phyloP scores from a whole-genome alignment of 768 basidiomycete genomes.

The Rickenella mellea region DNA sequence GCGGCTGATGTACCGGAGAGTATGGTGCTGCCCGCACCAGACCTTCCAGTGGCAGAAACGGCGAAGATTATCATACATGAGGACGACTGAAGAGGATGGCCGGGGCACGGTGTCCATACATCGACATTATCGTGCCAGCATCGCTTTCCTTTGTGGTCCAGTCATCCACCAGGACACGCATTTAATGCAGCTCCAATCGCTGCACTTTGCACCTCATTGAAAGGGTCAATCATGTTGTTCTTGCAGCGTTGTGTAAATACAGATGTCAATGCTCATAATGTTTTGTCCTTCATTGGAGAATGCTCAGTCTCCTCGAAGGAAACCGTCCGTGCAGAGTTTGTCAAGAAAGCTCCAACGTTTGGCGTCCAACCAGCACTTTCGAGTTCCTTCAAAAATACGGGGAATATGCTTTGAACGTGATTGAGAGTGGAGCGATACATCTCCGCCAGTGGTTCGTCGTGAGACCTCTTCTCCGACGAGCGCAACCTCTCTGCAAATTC shows the following conservation, averaged over 20 bases:
- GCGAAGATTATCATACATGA: conserved; percentile 1
- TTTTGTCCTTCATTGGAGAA: background rate
- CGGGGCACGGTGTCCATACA: background rate
- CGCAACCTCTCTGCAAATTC: background rate
- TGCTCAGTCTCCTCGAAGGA: background rate
- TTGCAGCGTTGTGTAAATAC: background rate
- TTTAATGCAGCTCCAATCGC: no score
- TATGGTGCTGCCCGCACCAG: background rate
- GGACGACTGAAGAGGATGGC: background rate
- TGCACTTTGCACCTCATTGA: no score
- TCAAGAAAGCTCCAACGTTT: background rate
- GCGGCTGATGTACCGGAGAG: background rate
- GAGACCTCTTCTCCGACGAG: no score
- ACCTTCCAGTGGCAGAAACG: background rate
- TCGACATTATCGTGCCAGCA: background rate
- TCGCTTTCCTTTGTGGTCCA: no score
- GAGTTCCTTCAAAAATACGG: background rate
- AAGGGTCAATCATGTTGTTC: background rate
- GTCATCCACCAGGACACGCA: no score
- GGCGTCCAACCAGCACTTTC: background rate
- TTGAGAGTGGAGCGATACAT: background rate
- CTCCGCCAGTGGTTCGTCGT: background rate
- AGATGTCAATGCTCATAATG: background rate
- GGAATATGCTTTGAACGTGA: background rate
- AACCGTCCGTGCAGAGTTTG: background rate